Evolutionary conservation across 495 filamentous ascomycete genomes (phyloP), one percentile per base, ranked within the genome.

Genomic region (Endocarpon pusillum): DNA sequence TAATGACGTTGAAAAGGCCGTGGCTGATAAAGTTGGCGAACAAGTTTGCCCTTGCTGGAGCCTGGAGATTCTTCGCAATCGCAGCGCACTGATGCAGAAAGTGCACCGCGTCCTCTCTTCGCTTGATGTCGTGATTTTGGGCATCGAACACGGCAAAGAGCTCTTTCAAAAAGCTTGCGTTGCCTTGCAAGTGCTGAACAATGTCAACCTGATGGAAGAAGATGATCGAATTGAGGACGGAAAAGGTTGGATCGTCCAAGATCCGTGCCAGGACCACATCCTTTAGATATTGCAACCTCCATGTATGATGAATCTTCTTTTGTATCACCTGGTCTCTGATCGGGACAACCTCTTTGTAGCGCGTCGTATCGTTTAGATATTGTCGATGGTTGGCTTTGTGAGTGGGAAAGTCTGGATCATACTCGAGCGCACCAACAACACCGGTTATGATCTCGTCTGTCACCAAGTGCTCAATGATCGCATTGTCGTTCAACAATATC

Each of bases 151-250:
- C 83, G 24, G 65, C 66, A 55, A 96, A 97, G n/a, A 96, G 62
- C 42, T 96, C 81, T 42, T 72, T 75, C 15, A 96, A 59, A 52
- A 91, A 94, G 6, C 55, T 54, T 7, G 57, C 62, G 44, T 87
- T 92, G 11, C 61, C 60, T 52, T 94, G 86, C 17, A 97, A 66
- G 55, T 94, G 81, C 44, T 82, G 78, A 30, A 96, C 77, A 47
- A 97, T 94, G 47, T 97, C 89, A 42, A 96, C 86, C 59, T 97
- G 89, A 53, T 94, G 85, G 66, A 86, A 97, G 62, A 94, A 97
- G 37, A 97, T 97, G 47, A 96, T 67, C 28, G 84, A 93, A 61
- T 96, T 97, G 36, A 97, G 75, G 20, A 96, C 87, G 11, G 82
- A 89, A 47, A 96, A 97, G 19, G 89, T 97, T 36, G 87, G 89